Conservation (phyloP, 164 flowering plant species). For the Warburgia ugandensis region DNA sequence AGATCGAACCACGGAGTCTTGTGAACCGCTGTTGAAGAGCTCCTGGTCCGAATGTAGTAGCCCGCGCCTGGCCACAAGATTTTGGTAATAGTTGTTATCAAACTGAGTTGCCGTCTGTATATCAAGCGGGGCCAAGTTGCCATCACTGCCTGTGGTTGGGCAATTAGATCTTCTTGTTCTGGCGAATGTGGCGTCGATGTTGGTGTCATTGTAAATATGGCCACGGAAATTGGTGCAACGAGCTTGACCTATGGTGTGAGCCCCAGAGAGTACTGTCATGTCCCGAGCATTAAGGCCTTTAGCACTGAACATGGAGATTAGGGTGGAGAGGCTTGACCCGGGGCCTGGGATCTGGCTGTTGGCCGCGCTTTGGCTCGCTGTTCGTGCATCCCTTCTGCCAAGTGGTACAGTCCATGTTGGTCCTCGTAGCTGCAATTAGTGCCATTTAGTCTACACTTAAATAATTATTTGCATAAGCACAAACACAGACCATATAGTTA, state of each 20-base stretch:
- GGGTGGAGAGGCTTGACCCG: constrained; percentile 41
- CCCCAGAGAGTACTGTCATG: constrained; percentile 55
- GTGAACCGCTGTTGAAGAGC: constrained; percentile 50
- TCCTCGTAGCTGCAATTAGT: constrained; percentile 57
- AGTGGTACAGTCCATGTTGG: constrained; percentile 63
- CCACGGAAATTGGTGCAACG: constrained; percentile 29
- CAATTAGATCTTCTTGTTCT: no score
- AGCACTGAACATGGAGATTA: constrained; percentile 36
- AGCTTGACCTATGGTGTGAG: constrained; percentile 41
- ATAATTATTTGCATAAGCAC: no score
- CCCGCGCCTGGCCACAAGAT: constrained; percentile 28
- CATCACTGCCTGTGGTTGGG: constrained; percentile 21
- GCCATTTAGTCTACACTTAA: no score
- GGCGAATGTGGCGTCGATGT: constrained; percentile 30
- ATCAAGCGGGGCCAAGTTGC: constrained; percentile 42
- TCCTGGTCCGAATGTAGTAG: constrained; percentile 59
- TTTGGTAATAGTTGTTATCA: constrained; percentile 35
- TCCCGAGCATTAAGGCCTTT: constrained; percentile 54
- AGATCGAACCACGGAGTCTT: constrained; percentile 39
- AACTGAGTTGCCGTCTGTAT: constrained; percentile 18
- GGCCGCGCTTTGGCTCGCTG: constrained; percentile 60
- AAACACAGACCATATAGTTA: no score
- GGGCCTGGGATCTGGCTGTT: constrained; percentile 58
- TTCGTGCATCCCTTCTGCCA: constrained; percentile 70
- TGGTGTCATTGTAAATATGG: constrained; percentile 40